Evolutionary conservation across 306 rosid genomes (phyloP).

Genomic region (Castanopsis chinensis): DNA sequence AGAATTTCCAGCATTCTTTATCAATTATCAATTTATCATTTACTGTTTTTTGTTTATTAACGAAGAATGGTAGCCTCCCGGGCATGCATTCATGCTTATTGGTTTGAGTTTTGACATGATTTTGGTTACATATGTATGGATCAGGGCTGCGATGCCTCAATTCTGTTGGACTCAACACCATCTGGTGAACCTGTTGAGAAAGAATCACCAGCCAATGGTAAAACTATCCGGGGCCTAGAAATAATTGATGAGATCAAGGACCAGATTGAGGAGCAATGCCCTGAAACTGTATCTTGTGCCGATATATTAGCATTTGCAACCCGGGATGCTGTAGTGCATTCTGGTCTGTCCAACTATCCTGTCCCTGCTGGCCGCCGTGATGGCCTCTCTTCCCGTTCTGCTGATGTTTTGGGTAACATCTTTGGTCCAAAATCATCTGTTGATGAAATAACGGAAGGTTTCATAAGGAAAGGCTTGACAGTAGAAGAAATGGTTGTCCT

Average conservation of each 20-base stretch:
- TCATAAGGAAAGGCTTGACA: conserved; percentile 34
- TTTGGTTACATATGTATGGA: neutral
- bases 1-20: conserved; percentile 5
- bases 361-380: conserved; percentile 56
- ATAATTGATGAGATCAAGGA: conserved; percentile 56
- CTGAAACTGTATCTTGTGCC: conserved; percentile 60
- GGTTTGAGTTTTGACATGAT: neutral
- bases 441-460: conserved; percentile 18
- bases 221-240: conserved; percentile 41
- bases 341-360: conserved; percentile 26
- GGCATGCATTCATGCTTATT: neutral
- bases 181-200: conserved; percentile 47
- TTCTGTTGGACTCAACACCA: conserved; percentile 49
- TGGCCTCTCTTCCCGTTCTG: conserved; percentile 35
- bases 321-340: conserved; percentile 29
- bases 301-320: conserved; percentile 50
- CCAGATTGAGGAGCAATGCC: conserved; percentile 48
- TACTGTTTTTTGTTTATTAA: neutral
- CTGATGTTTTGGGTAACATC: conserved; percentile 24
- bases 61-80: neutral
- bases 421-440: conserved; percentile 31
- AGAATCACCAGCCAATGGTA: conserved; percentile 35
- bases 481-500: conserved; percentile 51
- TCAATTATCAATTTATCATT: neutral
- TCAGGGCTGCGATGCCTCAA: conserved; percentile 85